Evolutionary conservation across 1,284 basidiomycete genomes (phyloP).

Genomic region (Trichosporon inkin): DNA sequence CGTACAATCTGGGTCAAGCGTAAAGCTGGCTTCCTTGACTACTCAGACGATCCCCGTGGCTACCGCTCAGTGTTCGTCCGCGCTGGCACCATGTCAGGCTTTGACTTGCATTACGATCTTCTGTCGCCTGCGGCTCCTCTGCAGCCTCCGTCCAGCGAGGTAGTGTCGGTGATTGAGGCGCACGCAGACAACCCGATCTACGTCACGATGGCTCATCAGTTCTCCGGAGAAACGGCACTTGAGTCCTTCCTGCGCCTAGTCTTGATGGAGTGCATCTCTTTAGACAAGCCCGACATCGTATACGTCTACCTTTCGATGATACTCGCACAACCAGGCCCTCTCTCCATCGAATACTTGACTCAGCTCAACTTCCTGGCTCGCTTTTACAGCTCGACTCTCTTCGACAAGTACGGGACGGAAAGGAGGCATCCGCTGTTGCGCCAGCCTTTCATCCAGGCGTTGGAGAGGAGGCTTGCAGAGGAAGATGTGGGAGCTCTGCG

Average conservation of each 20-base stretch:
- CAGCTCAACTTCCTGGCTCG: conserved; percentile 29
- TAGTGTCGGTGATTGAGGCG: conserved; percentile 75
- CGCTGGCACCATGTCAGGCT: conserved; percentile 71
- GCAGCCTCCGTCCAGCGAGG: conserved; percentile 61
- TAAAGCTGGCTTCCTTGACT: conserved; percentile 84
- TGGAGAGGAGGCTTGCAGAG: conserved; percentile 4
- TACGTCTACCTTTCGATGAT: conserved; percentile 65
- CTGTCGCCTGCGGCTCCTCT: conserved; percentile 61
- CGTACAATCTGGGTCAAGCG: conserved; percentile 89
- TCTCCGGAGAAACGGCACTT: conserved; percentile 58
- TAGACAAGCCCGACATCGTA: conserved; percentile 77
- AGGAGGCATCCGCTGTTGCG: conserved; percentile 32
- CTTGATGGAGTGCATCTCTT: conserved; percentile 78
- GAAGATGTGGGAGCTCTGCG: neutral
- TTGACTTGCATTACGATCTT: conserved; percentile 69
- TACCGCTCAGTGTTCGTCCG: conserved; percentile 78
- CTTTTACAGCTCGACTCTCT: conserved; percentile 32
- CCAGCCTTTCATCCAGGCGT: conserved; percentile 30
- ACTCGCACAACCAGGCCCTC: conserved; percentile 10
- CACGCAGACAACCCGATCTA: conserved; percentile 74
- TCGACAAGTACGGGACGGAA: conserved; percentile 33
- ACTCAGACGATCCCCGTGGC: conserved; percentile 86
- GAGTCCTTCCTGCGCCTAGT: conserved; percentile 68
- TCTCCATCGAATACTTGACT: conserved; percentile 23
- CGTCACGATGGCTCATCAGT: conserved; percentile 68